Evolutionary conservation across 768 basidiomycete species (phyloP).

Genomic region (Rhodosporidiobolus sp.): DNA sequence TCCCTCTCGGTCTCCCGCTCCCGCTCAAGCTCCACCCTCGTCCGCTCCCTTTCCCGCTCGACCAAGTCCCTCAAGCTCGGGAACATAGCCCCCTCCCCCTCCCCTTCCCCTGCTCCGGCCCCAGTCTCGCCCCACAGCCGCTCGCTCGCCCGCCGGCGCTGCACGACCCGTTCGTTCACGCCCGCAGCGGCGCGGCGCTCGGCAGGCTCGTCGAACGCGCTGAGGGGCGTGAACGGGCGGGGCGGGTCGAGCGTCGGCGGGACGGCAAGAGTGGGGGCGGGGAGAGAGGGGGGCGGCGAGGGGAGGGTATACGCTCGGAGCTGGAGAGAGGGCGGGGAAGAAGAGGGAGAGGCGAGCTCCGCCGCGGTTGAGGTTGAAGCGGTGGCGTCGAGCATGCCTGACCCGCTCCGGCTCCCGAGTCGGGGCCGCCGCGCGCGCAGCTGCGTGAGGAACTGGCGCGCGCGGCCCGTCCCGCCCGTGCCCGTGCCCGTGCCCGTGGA

Average conservation of each 20-base stretch:
- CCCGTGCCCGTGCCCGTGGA: too few species aligned
- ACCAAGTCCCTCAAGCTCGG: neutral
- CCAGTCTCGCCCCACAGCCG: slow-evolving; percentile 8
- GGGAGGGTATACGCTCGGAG: neutral
- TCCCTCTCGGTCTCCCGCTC: slow-evolving; percentile 1
- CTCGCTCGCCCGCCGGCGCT: slow-evolving; percentile 13
- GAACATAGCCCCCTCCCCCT: neutral
- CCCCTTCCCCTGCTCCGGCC: neutral
- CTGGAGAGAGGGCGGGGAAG: neutral
- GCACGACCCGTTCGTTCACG: slow-evolving; percentile 12
- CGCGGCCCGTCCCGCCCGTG: neutral
- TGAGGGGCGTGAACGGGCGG: neutral
- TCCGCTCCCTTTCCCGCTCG: too few species aligned
- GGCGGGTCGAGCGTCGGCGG: too few species aligned
- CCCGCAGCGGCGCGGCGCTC: slow-evolving; percentile 4
- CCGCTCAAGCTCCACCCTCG: neutral
- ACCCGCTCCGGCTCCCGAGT: neutral
- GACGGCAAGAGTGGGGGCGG: too few species aligned
- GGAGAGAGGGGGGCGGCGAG: neutral
- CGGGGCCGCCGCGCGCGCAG: slow-evolving; percentile 29
- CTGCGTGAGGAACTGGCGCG: slow-evolving; percentile 31
- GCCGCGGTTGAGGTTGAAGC: too few species aligned
- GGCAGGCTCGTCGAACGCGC: slow-evolving; percentile 4
- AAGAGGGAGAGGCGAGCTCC: neutral
- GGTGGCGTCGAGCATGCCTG: slow-evolving; percentile 1